Percentiles rank a stretch among this genome's conserved stretches.
phyloP scores from a whole-genome alignment of 345 rosid genomes.

The Eucalyptus microcorys region DNA sequence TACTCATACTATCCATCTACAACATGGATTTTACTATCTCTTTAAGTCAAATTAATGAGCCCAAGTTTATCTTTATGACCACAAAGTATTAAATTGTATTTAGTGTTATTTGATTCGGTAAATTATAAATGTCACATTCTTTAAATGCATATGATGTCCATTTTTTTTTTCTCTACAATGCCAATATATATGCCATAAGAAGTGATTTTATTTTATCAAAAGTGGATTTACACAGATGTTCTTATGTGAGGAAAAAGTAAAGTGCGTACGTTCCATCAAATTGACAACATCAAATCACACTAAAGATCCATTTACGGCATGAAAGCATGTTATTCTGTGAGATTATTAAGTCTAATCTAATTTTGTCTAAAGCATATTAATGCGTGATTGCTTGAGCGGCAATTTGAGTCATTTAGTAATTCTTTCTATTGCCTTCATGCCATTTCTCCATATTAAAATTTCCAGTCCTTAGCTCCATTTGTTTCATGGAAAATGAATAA shows the following conservation, averaged over 20 bases:
- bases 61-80: neutral
- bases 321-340: neutral
- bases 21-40: neutral
- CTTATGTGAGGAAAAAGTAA: neutral
- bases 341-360: neutral
- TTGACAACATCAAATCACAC: neutral
- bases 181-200: neutral
- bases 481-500: no score
- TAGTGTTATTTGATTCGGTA: neutral
- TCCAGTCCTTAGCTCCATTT: rapidly evolving
- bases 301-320: neutral
- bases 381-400: neutral
- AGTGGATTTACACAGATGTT: neutral
- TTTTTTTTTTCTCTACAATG: neutral
- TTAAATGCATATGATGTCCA: neutral
- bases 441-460: no score
- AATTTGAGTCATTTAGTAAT: neutral
- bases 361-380: neutral
- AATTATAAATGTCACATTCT: neutral
- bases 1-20: neutral
- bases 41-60: neutral
- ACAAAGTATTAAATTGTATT: neutral
- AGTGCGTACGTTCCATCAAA: neutral
- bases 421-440: neutral
- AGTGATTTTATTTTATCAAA: no score